phyloP scores from a whole-genome alignment of 345 rosid genomes.

The Anacardium occidentale region DNA sequence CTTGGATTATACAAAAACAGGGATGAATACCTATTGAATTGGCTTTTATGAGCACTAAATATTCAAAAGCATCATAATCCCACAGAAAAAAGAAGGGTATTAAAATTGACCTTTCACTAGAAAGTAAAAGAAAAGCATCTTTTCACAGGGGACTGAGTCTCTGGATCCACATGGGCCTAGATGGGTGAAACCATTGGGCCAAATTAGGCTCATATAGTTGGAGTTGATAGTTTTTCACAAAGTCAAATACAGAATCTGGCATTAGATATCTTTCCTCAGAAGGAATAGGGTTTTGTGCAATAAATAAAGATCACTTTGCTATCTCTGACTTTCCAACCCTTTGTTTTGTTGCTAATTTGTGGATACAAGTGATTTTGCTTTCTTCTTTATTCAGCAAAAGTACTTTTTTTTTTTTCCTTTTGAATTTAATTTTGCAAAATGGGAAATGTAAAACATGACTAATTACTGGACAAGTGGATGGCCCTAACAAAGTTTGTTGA shows the following conservation, averaged over 20 bases:
- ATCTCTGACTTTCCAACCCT: background rate
- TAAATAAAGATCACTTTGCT: slow-evolving; percentile 11
- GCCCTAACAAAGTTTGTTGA: background rate
- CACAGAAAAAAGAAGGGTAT: no score
- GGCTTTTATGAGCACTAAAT: no score
- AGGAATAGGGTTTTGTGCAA: background rate
- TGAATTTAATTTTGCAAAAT: background rate
- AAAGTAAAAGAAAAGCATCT: no score
- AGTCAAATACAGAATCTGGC: background rate
- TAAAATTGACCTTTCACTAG: no score
- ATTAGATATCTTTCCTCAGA: background rate
- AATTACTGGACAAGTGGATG: slow-evolving; percentile 6
- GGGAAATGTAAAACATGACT: slow-evolving; percentile 15
- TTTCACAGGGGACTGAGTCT: no score
- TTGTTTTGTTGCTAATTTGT: background rate
- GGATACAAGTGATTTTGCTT: background rate
- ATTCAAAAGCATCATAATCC: no score
- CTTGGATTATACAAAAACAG: no score
- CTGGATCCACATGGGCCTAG: background rate
- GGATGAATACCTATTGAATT: no score
- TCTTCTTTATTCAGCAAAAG: background rate
- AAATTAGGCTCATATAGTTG: background rate
- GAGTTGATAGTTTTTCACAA: background rate
- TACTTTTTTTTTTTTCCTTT: no score
- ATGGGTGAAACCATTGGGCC: no score